Evolutionary conservation across 805 yeast species (phyloP).

Genomic region (Metschnikowia cubensis): DNA sequence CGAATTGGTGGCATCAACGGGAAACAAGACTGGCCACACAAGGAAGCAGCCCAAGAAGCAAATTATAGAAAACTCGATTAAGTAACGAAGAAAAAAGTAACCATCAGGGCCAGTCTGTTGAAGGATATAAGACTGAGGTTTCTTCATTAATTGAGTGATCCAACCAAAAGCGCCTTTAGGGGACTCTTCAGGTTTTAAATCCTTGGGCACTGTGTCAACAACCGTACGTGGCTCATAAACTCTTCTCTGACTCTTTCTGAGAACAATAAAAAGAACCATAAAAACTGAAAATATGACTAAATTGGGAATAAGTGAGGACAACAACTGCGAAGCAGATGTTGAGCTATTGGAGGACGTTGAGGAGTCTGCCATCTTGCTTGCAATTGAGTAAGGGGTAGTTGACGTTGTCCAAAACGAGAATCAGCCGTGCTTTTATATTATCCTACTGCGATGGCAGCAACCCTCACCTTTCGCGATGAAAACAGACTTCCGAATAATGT

Average conservation of each 20-base stretch:
- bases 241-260: slow-evolving; percentile 42
- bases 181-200: slow-evolving; percentile 40
- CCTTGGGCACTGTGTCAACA: slow-evolving; percentile 45
- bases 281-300: slow-evolving; percentile 41
- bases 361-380: slow-evolving; percentile 1
- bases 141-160: slow-evolving; percentile 47
- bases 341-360: slow-evolving; percentile 8
- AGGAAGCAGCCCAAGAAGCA: slow-evolving; percentile 52
- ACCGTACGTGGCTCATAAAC: slow-evolving; percentile 51
- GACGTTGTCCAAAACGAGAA: neutral
- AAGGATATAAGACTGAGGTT: slow-evolving; percentile 58
- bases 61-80: slow-evolving; percentile 51
- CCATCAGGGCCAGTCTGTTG: slow-evolving; percentile 77
- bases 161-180: slow-evolving; percentile 50
- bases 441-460: neutral
- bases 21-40: slow-evolving; percentile 65
- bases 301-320: slow-evolving; percentile 45
- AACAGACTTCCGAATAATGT: neutral
- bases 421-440: neutral
- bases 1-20: slow-evolving; percentile 73
- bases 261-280: slow-evolving; percentile 32
- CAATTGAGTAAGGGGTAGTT: neutral
- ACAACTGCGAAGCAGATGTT: slow-evolving; percentile 47
- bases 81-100: slow-evolving; percentile 64
- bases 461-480: neutral